A percentile compares a stretch with the other conserved stretches of the same genome.
Evolutionary conservation across 2,329 filamentous ascomycete species (phyloP).

Genomic region (Alternaria tenuissima): DNA sequence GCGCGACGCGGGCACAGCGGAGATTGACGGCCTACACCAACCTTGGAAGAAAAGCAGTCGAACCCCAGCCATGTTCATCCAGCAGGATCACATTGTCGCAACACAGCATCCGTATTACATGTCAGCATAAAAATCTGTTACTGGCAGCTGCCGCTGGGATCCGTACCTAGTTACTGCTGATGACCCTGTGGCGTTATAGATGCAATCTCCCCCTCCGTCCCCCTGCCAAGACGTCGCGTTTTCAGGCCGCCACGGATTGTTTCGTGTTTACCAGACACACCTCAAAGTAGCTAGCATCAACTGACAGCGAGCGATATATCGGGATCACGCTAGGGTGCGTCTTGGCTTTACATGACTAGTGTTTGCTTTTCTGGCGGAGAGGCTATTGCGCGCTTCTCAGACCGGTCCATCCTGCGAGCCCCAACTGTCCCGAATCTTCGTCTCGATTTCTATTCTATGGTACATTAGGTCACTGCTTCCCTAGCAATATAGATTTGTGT

Average conservation of each 20-base stretch:
- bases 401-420: background rate
- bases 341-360: conserved; percentile 1
- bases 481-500: background rate
- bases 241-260: conserved; percentile 7
- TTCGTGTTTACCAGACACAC: conserved; percentile 4
- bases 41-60: background rate
- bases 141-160: background rate
- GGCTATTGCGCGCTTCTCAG: background rate
- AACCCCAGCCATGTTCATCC: background rate
- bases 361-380: conserved; percentile 5
- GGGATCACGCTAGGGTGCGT: conserved; percentile 3
- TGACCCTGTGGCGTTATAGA: background rate
- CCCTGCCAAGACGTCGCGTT: conserved; percentile 19
- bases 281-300: conserved; percentile 4
- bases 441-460: background rate
- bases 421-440: background rate
- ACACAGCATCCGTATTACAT: background rate
- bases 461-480: conserved; percentile 9
- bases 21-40: background rate
- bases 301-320: conserved; percentile 2
- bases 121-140: background rate
- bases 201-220: conserved; percentile 10
- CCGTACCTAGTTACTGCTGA: background rate
- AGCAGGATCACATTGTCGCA: background rate
- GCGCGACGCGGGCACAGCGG: background rate